These are phyloP conservation scores for Pichiaceae sp. DNA, from an alignment of 1,139 yeast species.

Conservation along the genomic window DNA sequence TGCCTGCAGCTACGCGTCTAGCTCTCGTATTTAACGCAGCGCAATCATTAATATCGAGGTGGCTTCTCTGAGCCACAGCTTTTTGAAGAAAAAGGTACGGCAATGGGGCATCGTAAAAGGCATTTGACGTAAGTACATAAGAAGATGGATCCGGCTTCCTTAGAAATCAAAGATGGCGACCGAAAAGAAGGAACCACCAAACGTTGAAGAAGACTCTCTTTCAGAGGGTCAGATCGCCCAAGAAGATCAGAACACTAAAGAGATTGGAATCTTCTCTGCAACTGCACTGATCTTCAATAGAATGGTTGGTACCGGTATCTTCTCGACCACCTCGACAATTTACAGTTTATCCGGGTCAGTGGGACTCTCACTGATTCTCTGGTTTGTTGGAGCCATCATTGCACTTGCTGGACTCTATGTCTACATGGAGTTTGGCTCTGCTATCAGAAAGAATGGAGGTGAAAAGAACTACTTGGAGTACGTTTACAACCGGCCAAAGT, in stretches of 20 bases:
- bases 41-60: no score
- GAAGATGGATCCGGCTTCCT: no score
- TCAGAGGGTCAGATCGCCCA: slow-evolving; percentile 2
- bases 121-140: no score
- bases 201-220: background rate
- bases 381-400: slow-evolving; percentile 32
- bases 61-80: no score
- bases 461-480: slow-evolving; percentile 36
- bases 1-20: no score
- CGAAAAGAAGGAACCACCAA: background rate
- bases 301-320: slow-evolving; percentile 36
- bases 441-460: slow-evolving; percentile 35
- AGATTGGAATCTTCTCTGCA: slow-evolving; percentile 38
- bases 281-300: slow-evolving; percentile 31
- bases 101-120: no score
- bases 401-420: slow-evolving; percentile 29
- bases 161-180: background rate
- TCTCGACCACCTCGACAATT: slow-evolving; percentile 30
- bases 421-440: slow-evolving; percentile 31
- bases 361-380: slow-evolving; percentile 31
- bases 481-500: slow-evolving; percentile 31
- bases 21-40: no score
- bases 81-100: no score
- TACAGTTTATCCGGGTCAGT: slow-evolving; percentile 30
- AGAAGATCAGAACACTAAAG: slow-evolving; percentile 6